Evolutionary conservation across 192 early-diverging fungal species (phyloP).

Genomic region (Helicostylum pulchrum): DNA sequence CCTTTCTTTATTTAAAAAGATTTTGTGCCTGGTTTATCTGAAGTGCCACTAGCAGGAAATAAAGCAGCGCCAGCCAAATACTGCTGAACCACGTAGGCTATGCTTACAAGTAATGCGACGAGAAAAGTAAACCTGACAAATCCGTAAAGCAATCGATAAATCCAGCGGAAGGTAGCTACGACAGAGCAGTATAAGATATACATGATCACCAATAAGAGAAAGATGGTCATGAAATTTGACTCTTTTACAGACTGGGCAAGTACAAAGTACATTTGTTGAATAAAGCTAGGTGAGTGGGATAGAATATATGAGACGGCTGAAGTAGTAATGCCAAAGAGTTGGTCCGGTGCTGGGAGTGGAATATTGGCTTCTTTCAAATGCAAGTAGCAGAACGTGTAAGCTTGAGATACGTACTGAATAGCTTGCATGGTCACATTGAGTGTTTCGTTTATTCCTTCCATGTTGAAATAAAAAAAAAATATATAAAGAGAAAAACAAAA

Average conservation of each 20-base stretch:
- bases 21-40: no score
- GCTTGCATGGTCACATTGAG: no score
- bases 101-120: background rate
- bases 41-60: no score
- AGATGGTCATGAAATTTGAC: background rate
- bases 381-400: background rate
- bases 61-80: background rate
- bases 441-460: no score
- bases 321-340: background rate
- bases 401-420: background rate
- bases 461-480: no score
- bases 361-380: background rate
- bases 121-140: background rate
- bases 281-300: background rate
- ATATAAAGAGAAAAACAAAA: no score
- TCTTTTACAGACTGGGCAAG: background rate
- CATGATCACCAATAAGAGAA: background rate
- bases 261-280: background rate
- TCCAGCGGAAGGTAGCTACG: background rate
- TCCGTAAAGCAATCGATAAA: background rate
- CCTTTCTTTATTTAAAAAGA: no score
- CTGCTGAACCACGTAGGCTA: background rate
- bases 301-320: background rate
- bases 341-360: background rate
- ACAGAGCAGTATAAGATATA: background rate